Evolutionary conservation across 176 grass and related monocot genomes (phyloP).

Genomic region (Carex kokanica): DNA sequence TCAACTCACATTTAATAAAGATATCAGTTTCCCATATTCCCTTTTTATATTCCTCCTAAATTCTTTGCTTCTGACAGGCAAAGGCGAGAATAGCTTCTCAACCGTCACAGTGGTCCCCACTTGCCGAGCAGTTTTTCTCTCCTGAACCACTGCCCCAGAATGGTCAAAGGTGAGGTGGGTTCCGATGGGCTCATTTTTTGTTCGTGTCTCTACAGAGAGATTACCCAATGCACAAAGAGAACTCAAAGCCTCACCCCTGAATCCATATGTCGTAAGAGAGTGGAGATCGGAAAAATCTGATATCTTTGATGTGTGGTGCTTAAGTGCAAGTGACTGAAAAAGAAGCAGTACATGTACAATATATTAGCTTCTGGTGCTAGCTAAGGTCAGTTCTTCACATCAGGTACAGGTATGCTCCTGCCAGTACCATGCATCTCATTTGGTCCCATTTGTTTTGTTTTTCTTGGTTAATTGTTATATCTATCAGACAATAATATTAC

Average conservation of each 20-base stretch:
- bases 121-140: constrained; percentile 75
- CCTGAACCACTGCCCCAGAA: constrained; percentile 54
- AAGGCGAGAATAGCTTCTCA: constrained; percentile 79
- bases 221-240: constrained; percentile 73
- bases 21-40: constrained; percentile 83
- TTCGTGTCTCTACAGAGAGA: constrained; percentile 74
- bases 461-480: background rate
- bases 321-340: constrained; percentile 62
- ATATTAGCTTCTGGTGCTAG: background rate
- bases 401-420: background rate
- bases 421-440: background rate
- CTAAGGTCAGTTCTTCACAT: background rate
- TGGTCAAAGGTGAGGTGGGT: constrained; percentile 80
- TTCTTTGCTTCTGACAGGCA: constrained; percentile 84
- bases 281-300: constrained; percentile 68
- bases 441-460: background rate
- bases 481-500: background rate
- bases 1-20: constrained; percentile 75
- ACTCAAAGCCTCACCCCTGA: constrained; percentile 82
- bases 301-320: constrained; percentile 96
- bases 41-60: constrained; percentile 81
- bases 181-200: constrained; percentile 54
- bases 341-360: background rate
- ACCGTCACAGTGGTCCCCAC: constrained; percentile 80
- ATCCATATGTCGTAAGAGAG: constrained; percentile 71